Evolutionary conservation across 805 yeast species (phyloP).

Genomic region (Zygoascus tannicola): DNA sequence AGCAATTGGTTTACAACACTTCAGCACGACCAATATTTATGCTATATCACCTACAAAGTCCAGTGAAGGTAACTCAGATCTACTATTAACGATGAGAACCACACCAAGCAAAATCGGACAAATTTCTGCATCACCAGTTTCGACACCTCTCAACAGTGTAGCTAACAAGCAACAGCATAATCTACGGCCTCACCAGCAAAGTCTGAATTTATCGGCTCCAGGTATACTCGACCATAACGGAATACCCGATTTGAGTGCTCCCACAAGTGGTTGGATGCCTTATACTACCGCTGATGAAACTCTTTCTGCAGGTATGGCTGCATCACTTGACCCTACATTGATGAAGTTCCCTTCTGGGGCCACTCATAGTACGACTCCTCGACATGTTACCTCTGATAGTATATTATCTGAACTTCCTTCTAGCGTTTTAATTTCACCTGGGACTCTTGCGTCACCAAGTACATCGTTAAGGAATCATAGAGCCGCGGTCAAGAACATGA

Average conservation of each 20-base stretch:
- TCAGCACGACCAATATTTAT: constrained; percentile 12
- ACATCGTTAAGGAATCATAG: constrained; percentile 20
- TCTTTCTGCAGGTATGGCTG: background rate
- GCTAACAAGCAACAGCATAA: background rate
- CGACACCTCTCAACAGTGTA: background rate
- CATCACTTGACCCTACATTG: background rate
- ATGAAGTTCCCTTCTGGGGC: constrained; percentile 2
- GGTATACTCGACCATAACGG: constrained; percentile 9
- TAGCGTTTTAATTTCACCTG: background rate
- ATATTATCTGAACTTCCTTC: background rate
- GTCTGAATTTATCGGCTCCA: background rate
- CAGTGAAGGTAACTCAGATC: constrained; percentile 2
- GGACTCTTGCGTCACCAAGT: background rate
- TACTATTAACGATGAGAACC: background rate
- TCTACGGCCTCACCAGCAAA: background rate
- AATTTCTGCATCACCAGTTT: background rate
- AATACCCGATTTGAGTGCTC: constrained; percentile 12
- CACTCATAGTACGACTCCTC: background rate
- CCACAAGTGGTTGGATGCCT: constrained; percentile 6
- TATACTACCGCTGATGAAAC: constrained; percentile 5
- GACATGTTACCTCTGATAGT: background rate
- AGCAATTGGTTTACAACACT: constrained; percentile 21
- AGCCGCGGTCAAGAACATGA: constrained; percentile 18
- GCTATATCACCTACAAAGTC: constrained; percentile 13
- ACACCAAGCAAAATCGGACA: background rate